Conservation (phyloP, 306 rosid species). For the Lablab purpureus region DNA sequence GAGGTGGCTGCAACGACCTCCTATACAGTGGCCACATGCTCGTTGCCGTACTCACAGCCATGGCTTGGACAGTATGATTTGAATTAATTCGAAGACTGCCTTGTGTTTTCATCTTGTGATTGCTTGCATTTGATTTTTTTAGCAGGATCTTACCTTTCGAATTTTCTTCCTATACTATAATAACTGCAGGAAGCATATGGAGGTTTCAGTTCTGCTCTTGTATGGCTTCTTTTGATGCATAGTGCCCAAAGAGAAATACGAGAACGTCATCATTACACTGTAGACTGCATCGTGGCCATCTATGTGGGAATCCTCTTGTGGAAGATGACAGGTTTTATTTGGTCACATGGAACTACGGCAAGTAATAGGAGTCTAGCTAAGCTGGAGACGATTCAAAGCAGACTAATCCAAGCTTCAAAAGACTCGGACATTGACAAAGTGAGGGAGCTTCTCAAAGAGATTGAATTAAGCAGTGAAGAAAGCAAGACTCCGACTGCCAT, state of each 20-base stretch:
- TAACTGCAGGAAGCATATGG: conserved; percentile 92
- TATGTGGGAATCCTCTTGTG: conserved; percentile 91
- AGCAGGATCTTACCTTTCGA: conserved; percentile 31
- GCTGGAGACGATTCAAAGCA: conserved; percentile 77
- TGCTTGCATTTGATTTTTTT: conserved; percentile 24
- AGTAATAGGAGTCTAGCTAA: conserved; percentile 52
- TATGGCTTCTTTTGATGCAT: conserved; percentile 87
- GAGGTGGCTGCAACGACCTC: conserved; percentile 98
- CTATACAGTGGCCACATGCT: conserved; percentile 95
- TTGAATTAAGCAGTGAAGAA: conserved; percentile 64
- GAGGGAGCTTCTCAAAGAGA: conserved; percentile 81
- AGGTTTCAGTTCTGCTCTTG: conserved; percentile 82
- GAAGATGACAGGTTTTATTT: conserved; percentile 89
- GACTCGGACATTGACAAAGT: conserved; percentile 82
- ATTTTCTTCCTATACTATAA: conserved; percentile 24
- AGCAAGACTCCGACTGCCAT: conserved; percentile 47
- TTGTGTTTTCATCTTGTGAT: conserved; percentile 16
- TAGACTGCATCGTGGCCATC: conserved; percentile 83
- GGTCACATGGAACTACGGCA: conserved; percentile 58
- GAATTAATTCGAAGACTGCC: conserved; percentile 22
- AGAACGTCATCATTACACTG: conserved; percentile 89
- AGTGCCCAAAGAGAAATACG: conserved; percentile 95
- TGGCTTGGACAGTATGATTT: conserved; percentile 95
- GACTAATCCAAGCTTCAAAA: conserved; percentile 82
- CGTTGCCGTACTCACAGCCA: conserved; percentile 95